Percentiles rank a stretch among this genome's conserved stretches.
Evolutionary conservation across 2,329 filamentous ascomycete genomes (phyloP).

Genomic region (Pleurostoma richardsiae): DNA sequence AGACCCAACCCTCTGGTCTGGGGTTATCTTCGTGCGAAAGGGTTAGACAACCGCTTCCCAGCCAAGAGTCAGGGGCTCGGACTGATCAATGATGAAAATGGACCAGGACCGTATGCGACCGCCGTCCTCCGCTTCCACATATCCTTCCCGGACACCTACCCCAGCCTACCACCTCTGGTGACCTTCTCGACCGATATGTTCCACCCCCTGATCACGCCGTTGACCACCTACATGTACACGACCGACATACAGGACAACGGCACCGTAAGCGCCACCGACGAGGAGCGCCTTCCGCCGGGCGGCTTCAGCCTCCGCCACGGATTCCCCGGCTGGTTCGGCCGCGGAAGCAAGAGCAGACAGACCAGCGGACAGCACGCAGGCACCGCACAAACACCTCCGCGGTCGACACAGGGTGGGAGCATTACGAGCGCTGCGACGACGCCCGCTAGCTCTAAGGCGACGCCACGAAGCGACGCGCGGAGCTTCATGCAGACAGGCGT

Average conservation of each 20-base stretch:
- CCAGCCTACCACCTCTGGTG: slow-evolving; percentile 72
- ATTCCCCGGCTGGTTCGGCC: slow-evolving; percentile 85
- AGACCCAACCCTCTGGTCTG: slow-evolving; percentile 78
- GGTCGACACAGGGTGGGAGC: slow-evolving; percentile 13
- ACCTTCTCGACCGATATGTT: slow-evolving; percentile 92
- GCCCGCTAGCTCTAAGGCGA: slow-evolving; percentile 20
- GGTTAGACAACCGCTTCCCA: slow-evolving; percentile 44
- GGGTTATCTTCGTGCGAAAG: slow-evolving; percentile 86
- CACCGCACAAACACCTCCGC: slow-evolving; percentile 12
- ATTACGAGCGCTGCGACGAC: slow-evolving; percentile 18
- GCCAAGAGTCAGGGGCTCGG: slow-evolving; percentile 11
- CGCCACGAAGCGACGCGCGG: slow-evolving; percentile 17
- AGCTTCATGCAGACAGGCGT: slow-evolving; percentile 35
- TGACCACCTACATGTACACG: slow-evolving; percentile 92
- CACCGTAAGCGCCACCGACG: slow-evolving; percentile 77
- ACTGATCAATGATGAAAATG: background rate
- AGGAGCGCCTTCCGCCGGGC: slow-evolving; percentile 78
- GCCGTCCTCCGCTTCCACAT: slow-evolving; percentile 88
- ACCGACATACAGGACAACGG: slow-evolving; percentile 70
- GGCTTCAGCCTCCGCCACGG: slow-evolving; percentile 88
- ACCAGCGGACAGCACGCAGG: slow-evolving; percentile 30
- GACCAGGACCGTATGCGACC: slow-evolving; percentile 77
- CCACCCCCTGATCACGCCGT: slow-evolving; percentile 84
- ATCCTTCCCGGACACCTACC: slow-evolving; percentile 78
- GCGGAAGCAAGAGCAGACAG: slow-evolving; percentile 41